These are phyloP conservation scores for Acanthamoeba rhysodes DNA, from an alignment of 208 protist genomes.

Conservation along the genomic window DNA sequence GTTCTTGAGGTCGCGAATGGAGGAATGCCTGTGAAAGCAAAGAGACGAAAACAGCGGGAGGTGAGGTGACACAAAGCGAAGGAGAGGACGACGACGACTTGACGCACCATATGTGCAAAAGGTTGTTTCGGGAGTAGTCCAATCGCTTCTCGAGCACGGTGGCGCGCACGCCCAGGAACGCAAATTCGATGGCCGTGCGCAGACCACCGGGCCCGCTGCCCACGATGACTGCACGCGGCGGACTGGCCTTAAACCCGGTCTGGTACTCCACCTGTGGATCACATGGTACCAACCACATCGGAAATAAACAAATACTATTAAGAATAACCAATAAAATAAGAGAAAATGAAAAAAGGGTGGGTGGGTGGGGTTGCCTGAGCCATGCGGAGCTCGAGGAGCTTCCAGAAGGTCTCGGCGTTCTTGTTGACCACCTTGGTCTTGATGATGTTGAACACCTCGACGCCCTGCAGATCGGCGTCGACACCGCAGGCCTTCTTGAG, in stretches of 20 bases:
- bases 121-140: slow-evolving; percentile 63
- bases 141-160: slow-evolving; percentile 64
- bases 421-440: slow-evolving; percentile 15
- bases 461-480: not conserved
- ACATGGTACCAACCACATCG: too few relatives aligned
- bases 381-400: slow-evolving; percentile 61
- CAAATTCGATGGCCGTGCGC: slow-evolving; percentile 63
- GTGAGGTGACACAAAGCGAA: too few relatives aligned
- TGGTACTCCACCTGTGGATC: slow-evolving; percentile 70
- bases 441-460: slow-evolving; percentile 29
- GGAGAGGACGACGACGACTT: too few relatives aligned
- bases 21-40: too few relatives aligned
- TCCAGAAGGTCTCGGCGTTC: slow-evolving; percentile 66
- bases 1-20: slow-evolving; percentile 67
- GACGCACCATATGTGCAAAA: slow-evolving; percentile 53
- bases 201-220: slow-evolving; percentile 49
- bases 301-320: not conserved
- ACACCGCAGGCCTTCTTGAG: slow-evolving; percentile 53
- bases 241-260: not conserved
- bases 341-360: not conserved
- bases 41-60: too few relatives aligned
- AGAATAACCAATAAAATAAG: not conserved
- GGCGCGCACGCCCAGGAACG: slow-evolving; percentile 18
- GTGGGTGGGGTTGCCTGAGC: not conserved
- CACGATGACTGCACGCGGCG: slow-evolving; percentile 63